phyloP scores from a whole-genome alignment of 1,139 yeast species.

The Suhomyces anneliseae region DNA sequence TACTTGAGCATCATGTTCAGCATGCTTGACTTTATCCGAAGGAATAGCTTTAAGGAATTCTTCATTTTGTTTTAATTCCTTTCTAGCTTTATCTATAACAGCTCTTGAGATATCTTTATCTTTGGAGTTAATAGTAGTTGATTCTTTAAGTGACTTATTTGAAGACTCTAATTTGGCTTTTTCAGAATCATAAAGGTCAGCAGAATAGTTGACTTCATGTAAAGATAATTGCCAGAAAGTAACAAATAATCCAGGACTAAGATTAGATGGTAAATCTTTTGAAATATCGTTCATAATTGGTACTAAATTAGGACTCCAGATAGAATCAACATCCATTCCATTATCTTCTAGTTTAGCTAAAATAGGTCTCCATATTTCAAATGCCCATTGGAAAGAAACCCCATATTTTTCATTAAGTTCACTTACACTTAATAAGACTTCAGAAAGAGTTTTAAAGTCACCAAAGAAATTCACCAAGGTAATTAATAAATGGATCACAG shows the following conservation, averaged over 20 bases:
- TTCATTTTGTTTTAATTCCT: conserved; percentile 31
- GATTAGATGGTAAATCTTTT: conserved; percentile 6
- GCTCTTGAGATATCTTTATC: conserved; percentile 30
- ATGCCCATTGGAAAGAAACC: conserved; percentile 68
- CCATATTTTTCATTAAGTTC: conserved; percentile 50
- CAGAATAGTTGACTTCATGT: conserved; percentile 68
- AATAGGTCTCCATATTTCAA: conserved; percentile 74
- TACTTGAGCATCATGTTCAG: conserved; percentile 19
- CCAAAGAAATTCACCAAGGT: conserved; percentile 59
- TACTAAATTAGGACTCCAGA: conserved; percentile 21
- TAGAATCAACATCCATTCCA: conserved; percentile 4
- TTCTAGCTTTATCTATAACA: conserved; percentile 26
- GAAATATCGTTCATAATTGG: conserved; percentile 19
- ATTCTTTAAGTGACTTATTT: conserved; percentile 33
- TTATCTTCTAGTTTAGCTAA: conserved; percentile 15
- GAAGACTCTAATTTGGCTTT: conserved; percentile 37
- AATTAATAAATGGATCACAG: conserved; percentile 63
- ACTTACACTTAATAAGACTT: conserved; percentile 44
- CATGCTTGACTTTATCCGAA: conserved; percentile 33
- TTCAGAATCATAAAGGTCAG: conserved; percentile 52
- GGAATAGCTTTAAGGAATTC: conserved; percentile 26
- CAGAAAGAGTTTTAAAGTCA: conserved; percentile 32
- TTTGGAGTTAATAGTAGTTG: conserved; percentile 27
- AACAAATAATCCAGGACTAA: conserved; percentile 41
- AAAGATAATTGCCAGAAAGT: conserved; percentile 75